phyloP scores from a whole-genome alignment of 495 filamentous ascomycete species.

The Neurospora cerealis region DNA sequence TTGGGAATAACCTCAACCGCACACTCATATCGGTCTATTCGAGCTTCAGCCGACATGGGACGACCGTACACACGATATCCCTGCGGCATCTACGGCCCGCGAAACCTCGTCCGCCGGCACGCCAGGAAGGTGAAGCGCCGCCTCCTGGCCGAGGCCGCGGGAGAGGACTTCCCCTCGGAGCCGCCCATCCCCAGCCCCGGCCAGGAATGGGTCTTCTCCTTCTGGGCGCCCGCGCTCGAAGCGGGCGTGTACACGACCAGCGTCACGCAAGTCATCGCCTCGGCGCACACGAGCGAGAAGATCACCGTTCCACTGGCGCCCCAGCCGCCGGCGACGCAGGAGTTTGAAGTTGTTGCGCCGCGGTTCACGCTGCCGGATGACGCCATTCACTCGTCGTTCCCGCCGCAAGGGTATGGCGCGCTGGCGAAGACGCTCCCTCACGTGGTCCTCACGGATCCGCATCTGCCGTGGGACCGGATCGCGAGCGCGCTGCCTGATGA shows the following conservation, averaged over 20 bases:
- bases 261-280: too few species aligned
- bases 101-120: too few species aligned
- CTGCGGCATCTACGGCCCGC: too few species aligned
- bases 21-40: too few species aligned
- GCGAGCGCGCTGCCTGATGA: slow-evolving; percentile 12
- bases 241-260: too few species aligned
- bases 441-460: slow-evolving; percentile 36
- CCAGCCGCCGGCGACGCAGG: not conserved
- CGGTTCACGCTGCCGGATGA: slow-evolving; percentile 20
- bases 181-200: slow-evolving; percentile 14
- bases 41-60: too few species aligned
- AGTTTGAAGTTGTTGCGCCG: slow-evolving; percentile 27
- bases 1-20: too few species aligned
- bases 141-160: too few species aligned
- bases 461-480: slow-evolving; percentile 32
- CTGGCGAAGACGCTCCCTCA: slow-evolving; percentile 32
- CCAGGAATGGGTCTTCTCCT: slow-evolving; percentile 21
- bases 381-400: slow-evolving; percentile 32
- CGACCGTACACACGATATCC: too few species aligned
- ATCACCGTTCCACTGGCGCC: too few species aligned
- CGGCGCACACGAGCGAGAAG: too few species aligned
- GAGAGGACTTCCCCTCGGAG: not conserved
- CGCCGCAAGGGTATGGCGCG: slow-evolving; percentile 30
- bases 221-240: slow-evolving; percentile 17
- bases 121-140: too few species aligned